Conservation (phyloP, 805 yeast species). For the Metschnikowia dekortorum region DNA sequence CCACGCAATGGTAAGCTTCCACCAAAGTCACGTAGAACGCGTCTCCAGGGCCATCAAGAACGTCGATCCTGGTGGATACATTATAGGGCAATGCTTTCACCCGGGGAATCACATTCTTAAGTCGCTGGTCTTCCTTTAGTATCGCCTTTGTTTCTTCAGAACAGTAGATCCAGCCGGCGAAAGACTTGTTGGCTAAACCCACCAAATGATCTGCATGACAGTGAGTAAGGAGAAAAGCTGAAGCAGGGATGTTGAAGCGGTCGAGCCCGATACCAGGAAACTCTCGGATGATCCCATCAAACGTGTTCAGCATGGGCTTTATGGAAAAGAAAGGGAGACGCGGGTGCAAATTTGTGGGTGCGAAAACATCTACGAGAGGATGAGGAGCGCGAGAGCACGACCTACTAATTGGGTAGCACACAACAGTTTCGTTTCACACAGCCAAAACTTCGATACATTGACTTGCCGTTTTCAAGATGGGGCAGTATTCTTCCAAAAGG, state of each 20-base stretch:
- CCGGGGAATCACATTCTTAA: slow-evolving; percentile 17
- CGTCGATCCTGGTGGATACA: slow-evolving; percentile 15
- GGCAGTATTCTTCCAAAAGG: too few species aligned
- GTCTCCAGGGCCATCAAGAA: slow-evolving; percentile 12
- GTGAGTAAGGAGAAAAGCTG: slow-evolving; percentile 42
- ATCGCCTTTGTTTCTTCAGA: slow-evolving; percentile 36
- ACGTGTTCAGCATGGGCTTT: slow-evolving; percentile 21
- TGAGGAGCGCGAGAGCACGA: not conserved
- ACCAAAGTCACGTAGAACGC: slow-evolving; percentile 38
- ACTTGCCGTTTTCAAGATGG: not conserved
- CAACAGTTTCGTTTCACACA: too few species aligned
- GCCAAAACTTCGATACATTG: too few species aligned
- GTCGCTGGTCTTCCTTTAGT: slow-evolving; percentile 17
- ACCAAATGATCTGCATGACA: slow-evolving; percentile 51
- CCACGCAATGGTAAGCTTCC: slow-evolving; percentile 57
- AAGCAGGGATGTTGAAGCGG: slow-evolving; percentile 24
- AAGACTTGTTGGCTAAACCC: slow-evolving; percentile 41
- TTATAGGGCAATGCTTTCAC: slow-evolving; percentile 20
- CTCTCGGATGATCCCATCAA: slow-evolving; percentile 43
- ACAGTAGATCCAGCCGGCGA: slow-evolving; percentile 44
- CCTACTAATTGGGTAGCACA: not conserved
- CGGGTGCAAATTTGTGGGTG: slow-evolving; percentile 10
- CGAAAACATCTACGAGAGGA: not conserved
- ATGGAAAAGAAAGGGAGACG: not conserved
- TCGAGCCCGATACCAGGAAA: slow-evolving; percentile 45